Base-by-base conservation (phyloP, 306 rosid species). In the Vigna nakashimae region DNA sequence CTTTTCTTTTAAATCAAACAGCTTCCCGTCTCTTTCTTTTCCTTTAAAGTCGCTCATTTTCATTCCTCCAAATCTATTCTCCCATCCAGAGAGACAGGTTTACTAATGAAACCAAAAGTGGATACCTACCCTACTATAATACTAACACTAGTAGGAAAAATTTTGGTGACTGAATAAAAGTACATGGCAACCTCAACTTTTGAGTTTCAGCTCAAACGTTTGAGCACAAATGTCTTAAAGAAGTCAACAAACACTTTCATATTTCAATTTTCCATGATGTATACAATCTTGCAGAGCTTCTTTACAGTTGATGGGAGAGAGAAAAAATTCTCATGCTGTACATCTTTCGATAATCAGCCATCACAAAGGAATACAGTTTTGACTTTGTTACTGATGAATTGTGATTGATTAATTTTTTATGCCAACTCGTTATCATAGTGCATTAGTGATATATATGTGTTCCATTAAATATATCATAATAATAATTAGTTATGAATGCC, bases 181-280 rank as follows among this genome's bases (percentile, higher is more conserved):
- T 28, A 28, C 0, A 26, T 11, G 24, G 9, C 64, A 55, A 55
- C 13, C 2, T 57, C 9, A 58, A 1, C 9, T 58, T 59, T 30
- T 17, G 30, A 3, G 4, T 59, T 59, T 59, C 42, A 59, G 28
- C 18, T 59, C 36, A 28, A 20, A 28, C 5, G 9, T 59, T 59
- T 12, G 42, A 2, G 12, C 17, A 18, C 71, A 7, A 28, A 53
- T n/a, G 20, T 66, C 48, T 55, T 40, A 12, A 28, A 56, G 36
- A 52, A 24, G 56, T 76, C 51, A 52, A 76, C 67, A 66, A 11
- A 52, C 20, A 40, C 32, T 40, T 65, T 22, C 20, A 12, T 26
- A 55, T 43, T 28, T 20, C 22, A 36, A 17, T 43, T 45, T 34
- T 75, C 9, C 60, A 32, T 49, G 40, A 14, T 32, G 8, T 62